These are phyloP conservation scores for Buxus sempervirens DNA, from an alignment of 164 flowering plant species.

Conservation along the genomic window DNA sequence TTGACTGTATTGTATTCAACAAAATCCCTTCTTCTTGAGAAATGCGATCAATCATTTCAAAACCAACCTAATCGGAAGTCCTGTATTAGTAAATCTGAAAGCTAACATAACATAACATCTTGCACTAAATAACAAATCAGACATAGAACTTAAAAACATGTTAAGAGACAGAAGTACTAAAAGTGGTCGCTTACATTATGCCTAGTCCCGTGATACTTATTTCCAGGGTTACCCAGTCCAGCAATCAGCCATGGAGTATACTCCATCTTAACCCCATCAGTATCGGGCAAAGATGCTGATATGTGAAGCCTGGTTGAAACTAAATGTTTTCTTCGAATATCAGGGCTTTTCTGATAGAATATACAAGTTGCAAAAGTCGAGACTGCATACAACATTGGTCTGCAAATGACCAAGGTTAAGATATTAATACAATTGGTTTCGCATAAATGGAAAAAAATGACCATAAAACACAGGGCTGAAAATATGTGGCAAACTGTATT, in stretches of 20 bases:
- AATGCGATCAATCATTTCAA: conserved; percentile 93
- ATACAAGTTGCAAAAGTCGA: conserved; percentile 34
- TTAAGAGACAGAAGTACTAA: neutral
- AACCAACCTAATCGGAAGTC: conserved; percentile 61
- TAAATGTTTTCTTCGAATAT: conserved; percentile 18
- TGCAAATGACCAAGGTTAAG: conserved; percentile 4
- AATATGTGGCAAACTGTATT: no score
- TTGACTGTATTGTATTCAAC: conserved; percentile 92
- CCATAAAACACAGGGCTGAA: no score
- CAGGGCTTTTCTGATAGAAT: conserved; percentile 28
- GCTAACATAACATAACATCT: neutral
- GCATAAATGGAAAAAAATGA: neutral
- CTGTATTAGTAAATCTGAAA: neutral
- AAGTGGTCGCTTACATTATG: conserved; percentile 61
- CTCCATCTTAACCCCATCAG: conserved; percentile 57
- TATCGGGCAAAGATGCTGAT: conserved; percentile 43
- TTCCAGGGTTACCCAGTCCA: conserved; percentile 95
- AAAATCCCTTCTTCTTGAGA: conserved; percentile 65
- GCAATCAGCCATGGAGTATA: conserved; percentile 95
- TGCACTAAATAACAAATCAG: neutral
- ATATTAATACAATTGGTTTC: neutral
- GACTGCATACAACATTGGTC: conserved; percentile 61
- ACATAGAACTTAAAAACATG: neutral
- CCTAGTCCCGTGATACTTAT: conserved; percentile 89
- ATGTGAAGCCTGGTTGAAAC: conserved; percentile 27